These are phyloP conservation scores for Fusarium nurragi DNA, from an alignment of 2,329 filamentous ascomycete genomes.

Conservation along the genomic window DNA sequence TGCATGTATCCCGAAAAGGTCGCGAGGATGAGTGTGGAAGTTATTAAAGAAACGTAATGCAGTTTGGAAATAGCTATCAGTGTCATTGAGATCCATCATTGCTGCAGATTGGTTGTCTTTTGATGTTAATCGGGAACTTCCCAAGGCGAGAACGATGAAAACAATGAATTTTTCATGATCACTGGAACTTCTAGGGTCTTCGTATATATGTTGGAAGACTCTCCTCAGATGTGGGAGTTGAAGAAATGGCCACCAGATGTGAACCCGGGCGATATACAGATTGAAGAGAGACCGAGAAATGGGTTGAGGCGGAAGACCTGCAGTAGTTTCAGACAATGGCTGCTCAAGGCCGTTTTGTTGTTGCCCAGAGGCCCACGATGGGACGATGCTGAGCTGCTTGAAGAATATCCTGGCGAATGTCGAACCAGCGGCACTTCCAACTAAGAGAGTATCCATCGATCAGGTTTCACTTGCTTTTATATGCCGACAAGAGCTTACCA, in stretches of 20 bases:
- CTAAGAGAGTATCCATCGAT: background rate
- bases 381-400: background rate
- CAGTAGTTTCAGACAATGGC: fast-evolving
- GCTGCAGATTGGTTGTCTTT: background rate
- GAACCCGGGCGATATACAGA: background rate
- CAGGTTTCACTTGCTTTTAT: too few relatives aligned
- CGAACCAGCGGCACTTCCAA: slow-evolving; percentile 10
- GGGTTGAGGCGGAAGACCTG: background rate
- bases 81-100: background rate
- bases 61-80: background rate
- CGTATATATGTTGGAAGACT: background rate
- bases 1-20: background rate
- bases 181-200: fast-evolving
- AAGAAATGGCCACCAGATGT: background rate
- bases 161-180: background rate
- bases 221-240: background rate
- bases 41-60: background rate
- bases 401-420: slow-evolving; percentile 16
- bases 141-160: background rate
- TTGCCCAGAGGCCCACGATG: background rate
- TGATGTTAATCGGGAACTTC: background rate
- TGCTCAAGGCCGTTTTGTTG: background rate
- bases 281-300: background rate
- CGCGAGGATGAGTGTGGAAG: background rate
- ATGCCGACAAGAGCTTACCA: background rate